Conservation (phyloP, 495 filamentous ascomycete species). For the Xylaria intraflava region DNA sequence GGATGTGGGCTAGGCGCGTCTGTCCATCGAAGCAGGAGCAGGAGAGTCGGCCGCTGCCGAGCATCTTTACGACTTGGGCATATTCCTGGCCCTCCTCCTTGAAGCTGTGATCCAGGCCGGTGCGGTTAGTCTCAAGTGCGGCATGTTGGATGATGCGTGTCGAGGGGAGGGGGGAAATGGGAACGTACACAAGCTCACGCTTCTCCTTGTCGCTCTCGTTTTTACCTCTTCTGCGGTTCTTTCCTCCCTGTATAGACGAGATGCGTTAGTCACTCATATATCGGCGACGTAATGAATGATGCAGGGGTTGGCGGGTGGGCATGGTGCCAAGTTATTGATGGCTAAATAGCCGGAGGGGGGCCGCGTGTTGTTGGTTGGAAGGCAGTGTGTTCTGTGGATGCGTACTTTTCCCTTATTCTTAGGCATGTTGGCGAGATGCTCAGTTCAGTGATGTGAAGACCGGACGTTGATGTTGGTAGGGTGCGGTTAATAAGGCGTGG, state of each 20-base stretch:
- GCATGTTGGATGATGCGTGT: neutral
- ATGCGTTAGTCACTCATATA: neutral
- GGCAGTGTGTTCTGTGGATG: slow-evolving; percentile 10
- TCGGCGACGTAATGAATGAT: slow-evolving; percentile 2
- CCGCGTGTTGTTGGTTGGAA: slow-evolving; percentile 23
- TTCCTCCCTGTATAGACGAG: slow-evolving; percentile 67
- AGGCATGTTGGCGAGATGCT: slow-evolving; percentile 57
- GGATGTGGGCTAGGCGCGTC: slow-evolving; percentile 76
- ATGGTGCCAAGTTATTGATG: too few species aligned
- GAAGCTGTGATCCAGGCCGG: slow-evolving; percentile 46
- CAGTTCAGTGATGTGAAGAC: neutral
- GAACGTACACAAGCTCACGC: slow-evolving; percentile 62
- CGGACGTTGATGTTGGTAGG: neutral
- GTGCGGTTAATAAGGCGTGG: neutral
- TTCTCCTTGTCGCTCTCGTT: slow-evolving; percentile 99
- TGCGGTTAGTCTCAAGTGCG: neutral
- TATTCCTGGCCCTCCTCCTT: slow-evolving; percentile 99
- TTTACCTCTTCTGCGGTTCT: slow-evolving; percentile 97
- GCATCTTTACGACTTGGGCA: slow-evolving; percentile 97
- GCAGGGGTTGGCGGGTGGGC: too few species aligned
- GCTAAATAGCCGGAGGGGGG: neutral
- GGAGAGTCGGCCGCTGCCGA: slow-evolving; percentile 95
- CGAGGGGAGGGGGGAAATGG: neutral
- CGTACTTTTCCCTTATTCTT: slow-evolving; percentile 98
- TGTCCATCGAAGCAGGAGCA: slow-evolving; percentile 95